Evolutionary conservation across 2,329 filamentous ascomycete species (phyloP).

Genomic region (Exophiala xenobiotica): DNA sequence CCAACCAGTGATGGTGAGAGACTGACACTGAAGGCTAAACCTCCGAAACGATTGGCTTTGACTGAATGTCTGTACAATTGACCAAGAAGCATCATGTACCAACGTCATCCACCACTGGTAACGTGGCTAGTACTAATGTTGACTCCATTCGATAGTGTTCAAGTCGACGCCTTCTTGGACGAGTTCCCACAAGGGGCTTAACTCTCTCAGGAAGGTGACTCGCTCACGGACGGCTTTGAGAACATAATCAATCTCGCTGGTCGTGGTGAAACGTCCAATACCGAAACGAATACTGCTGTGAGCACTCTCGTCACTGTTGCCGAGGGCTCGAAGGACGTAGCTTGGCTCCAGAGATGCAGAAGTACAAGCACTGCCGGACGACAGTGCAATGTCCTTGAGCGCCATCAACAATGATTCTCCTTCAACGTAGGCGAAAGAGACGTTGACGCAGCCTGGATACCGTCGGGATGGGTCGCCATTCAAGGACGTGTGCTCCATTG

Average conservation of each 20-base stretch:
- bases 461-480: constrained; percentile 82
- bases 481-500: constrained; percentile 87
- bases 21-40: neutral
- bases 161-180: constrained; percentile 96
- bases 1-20: neutral
- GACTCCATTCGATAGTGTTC: constrained; percentile 96
- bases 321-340: constrained; percentile 90
- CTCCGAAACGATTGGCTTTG: constrained; percentile 1
- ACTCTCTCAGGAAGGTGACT: constrained; percentile 87
- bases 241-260: constrained; percentile 94
- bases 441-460: constrained; percentile 96
- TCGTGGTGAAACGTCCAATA: constrained; percentile 94
- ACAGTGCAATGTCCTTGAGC: constrained; percentile 94
- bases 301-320: constrained; percentile 94
- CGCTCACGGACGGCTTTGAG: constrained; percentile 88
- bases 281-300: constrained; percentile 98
- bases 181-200: constrained; percentile 95
- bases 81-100: constrained; percentile 10
- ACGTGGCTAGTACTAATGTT: constrained; percentile 64
- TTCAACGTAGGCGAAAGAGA: constrained; percentile 97
- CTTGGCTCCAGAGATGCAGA: constrained; percentile 95
- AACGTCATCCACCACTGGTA: neutral
- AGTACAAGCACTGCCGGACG: constrained; percentile 94
- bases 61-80: neutral
- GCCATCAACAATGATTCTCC: constrained; percentile 98